phyloP scores from a whole-genome alignment of 2,329 filamentous ascomycete species.

The Rhinocladiella mackenziei region DNA sequence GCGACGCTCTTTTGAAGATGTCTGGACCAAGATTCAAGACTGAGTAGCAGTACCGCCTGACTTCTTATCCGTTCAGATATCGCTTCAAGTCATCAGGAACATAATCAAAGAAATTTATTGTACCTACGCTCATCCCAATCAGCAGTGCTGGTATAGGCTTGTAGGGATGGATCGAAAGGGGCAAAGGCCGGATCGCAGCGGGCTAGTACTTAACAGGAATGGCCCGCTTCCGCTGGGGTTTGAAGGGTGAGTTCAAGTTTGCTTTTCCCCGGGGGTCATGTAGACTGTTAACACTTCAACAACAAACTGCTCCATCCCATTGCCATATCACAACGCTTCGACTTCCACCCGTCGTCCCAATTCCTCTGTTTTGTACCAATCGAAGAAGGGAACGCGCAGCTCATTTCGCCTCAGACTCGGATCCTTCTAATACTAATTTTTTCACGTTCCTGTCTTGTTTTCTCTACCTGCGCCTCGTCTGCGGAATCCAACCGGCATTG shows the following conservation, averaged over 20 bases:
- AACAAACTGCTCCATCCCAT: background rate
- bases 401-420: background rate
- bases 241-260: no score
- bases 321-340: background rate
- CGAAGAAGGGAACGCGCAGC: background rate
- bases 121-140: no score
- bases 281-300: background rate
- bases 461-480: conserved; percentile 15
- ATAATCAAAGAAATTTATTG: no score
- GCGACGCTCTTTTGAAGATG: conserved; percentile 6
- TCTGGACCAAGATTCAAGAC: background rate
- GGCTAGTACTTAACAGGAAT: no score
- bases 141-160: no score
- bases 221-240: no score
- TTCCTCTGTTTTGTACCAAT: background rate
- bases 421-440: conserved; percentile 11
- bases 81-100: no score
- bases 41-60: no score
- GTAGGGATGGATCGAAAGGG: no score
- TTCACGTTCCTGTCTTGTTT: background rate
- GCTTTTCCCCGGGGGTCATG: background rate
- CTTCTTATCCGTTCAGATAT: no score
- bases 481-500: conserved; percentile 5
- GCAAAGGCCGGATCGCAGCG: no score
- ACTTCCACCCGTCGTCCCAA: background rate